Base-by-base conservation (phyloP, 164 flowering plant genomes). In the Dillenia suffruticosa region DNA sequence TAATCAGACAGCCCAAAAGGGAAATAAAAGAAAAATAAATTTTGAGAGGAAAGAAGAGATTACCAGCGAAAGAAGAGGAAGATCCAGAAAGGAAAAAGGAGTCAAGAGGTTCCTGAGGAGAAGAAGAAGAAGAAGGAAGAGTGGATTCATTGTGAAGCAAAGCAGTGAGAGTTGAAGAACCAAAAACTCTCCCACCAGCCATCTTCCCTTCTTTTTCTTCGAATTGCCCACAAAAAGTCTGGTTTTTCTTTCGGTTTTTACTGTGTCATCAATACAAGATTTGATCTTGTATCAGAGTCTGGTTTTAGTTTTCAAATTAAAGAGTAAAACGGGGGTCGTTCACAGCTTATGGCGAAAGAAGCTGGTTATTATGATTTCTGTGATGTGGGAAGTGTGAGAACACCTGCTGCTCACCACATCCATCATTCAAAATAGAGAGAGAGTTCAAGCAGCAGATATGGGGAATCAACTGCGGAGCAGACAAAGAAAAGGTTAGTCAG, bases 331-430 rank as follows among this genome's bases (percentile, higher is more conserved):
- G 40, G 7, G 40, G 40, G 40, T 32, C 5, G 6, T 43, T 62
- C 64, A 81, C 15, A 72, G 19, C 76, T 86, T 91, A 57, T 91
- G 95, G 72, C 97, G 97, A 71, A 91, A 91, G 74, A 91, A 91
- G 78, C 97, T 91, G 70, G 97, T 91, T 80, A 84, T 89, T 82
- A 91, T 79, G 79, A 91, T 81, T 61, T 78, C 84, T 17, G 93
- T 84, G 76, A 86, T 88, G 78, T 82, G 88, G 57, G 88, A 87
- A 58, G 87, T 82, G 67, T 81, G 85, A 60, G 87, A 85, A 69
- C 89, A 79, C 15, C 80, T 81, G 77, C 72, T 47, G 77, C 79
- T 70, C 67, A 61, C 44, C 69, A 76, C 85, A 59, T 78, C 89
- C 92, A 86, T 81, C 83, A 76, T 82, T 80, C 87, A 76, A 82